A percentile compares a stretch with the other conserved stretches of the same genome.
phyloP scores from a whole-genome alignment of 352 stramenopile species.

The Phytophthora fragariae region DNA sequence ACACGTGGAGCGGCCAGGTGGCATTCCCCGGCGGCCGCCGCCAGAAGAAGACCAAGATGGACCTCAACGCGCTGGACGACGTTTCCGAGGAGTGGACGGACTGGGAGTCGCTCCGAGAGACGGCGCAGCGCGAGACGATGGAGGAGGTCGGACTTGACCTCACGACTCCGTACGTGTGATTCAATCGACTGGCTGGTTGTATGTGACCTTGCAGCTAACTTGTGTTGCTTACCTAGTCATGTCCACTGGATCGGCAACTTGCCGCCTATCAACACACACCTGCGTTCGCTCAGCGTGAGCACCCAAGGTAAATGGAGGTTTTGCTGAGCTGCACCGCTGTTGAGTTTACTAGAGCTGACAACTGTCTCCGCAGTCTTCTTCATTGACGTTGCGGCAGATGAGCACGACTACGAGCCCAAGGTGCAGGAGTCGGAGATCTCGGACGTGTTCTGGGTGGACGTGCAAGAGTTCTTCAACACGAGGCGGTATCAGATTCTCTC shows the following conservation, averaged over 20 bases:
- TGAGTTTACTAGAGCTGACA: conserved; percentile 3
- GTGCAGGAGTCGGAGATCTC: conserved; percentile 76
- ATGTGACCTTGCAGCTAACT: neutral
- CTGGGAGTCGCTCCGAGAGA: conserved; percentile 78
- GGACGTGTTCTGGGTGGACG: conserved; percentile 85
- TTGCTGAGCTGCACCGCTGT: neutral
- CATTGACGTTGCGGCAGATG: conserved; percentile 58
- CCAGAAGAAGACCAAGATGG: conserved; percentile 64
- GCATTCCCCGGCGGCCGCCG: conserved; percentile 80
- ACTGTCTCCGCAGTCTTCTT: conserved; percentile 66
- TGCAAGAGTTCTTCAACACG: conserved; percentile 77
- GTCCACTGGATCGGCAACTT: conserved; percentile 69
- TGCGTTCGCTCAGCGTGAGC: conserved; percentile 72
- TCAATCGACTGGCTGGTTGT: neutral
- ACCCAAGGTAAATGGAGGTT: conserved; percentile 54
- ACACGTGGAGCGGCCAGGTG: conserved; percentile 86
- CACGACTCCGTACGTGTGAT: conserved; percentile 47
- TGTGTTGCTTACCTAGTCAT: conserved; percentile 13
- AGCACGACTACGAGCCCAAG: conserved; percentile 54
- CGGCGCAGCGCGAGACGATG: conserved; percentile 76
- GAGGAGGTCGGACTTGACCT: conserved; percentile 87
- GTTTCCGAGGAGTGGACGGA: conserved; percentile 47
- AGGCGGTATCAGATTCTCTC: conserved; percentile 60
- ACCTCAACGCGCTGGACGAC: conserved; percentile 33
- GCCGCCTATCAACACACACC: conserved; percentile 63